Base-by-base conservation (phyloP, 306 rosid species). In the Sechiopsis laciniata region DNA sequence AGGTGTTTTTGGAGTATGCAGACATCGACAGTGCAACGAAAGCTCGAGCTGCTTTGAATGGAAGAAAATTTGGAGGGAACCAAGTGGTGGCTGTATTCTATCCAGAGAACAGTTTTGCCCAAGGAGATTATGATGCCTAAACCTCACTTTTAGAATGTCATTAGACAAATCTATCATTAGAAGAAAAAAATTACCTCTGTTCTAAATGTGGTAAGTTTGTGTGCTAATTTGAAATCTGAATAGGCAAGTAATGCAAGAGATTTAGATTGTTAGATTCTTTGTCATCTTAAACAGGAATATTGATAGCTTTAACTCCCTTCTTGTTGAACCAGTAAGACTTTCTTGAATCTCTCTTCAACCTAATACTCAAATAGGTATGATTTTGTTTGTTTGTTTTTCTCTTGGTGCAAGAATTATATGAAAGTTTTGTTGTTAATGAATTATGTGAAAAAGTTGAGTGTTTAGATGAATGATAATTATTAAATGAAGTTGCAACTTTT, bases 1-100 rank as follows among this genome's bases (percentile, higher is more conserved):
- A 94, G 99, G 99, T 94, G 71, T 94, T 91, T 85, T 78, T 94
- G 83, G 97, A 94, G 90, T 94, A 94, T 70, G 92, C 76, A 4
- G 99, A 94, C 76, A 68, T 80, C 0, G 97, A 94, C 21, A 88
- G 97, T 22, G 84, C 99, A 53, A 75, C 91, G 6, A 95, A 95
- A 81, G 99, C 97, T 22, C 91, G 92, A 6, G 54, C 88, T 5
- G 99, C 96, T 50, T 69, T 94, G 85, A 88, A 94, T 82, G 97
- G 95, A 22, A 79, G 99, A 22, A 91, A 88, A 59, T 95, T 94
- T 74, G 99, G 88, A 6, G 92, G 99, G 67, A 91, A 89, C 74
- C 88, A 85, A 79, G 99, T 95, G 4, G 78, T 82, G 51, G 99
- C 95, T 1, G 96, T 91, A 71, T 91, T 71, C 72, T 95, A 89